A percentile compares a stretch with the other conserved stretches of the same genome.
phyloP scores from a whole-genome alignment of 2,329 filamentous ascomycete species.

The Aspergillus fumigatiaffinis region DNA sequence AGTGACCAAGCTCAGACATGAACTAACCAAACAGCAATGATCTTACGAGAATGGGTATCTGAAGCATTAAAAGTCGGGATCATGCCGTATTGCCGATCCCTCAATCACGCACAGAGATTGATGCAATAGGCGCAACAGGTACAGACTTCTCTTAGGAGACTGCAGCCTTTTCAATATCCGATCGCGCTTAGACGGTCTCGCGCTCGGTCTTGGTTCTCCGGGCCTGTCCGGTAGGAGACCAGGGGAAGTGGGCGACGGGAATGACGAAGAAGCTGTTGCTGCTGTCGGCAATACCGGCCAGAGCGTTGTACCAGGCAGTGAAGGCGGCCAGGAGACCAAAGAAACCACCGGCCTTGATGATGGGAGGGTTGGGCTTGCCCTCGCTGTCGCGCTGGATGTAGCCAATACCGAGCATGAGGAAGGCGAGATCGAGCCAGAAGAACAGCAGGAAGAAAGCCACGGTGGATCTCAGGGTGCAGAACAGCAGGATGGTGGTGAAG shows the following conservation, averaged over 20 bases:
- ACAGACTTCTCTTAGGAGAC: background rate
- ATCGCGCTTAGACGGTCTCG: conserved; percentile 29
- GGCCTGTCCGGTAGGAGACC: conserved; percentile 74
- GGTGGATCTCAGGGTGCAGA: conserved; percentile 73
- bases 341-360: conserved; percentile 69
- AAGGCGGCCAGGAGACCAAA: conserved; percentile 81
- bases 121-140: background rate
- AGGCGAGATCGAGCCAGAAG: conserved; percentile 71
- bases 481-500: conserved; percentile 70
- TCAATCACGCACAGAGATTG: background rate
- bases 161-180: background rate
- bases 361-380: conserved; percentile 39
- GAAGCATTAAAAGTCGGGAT: conserved; percentile 22
- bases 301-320: conserved; percentile 80
- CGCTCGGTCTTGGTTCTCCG: conserved; percentile 53
- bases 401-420: conserved; percentile 66
- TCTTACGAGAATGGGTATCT: conserved; percentile 32
- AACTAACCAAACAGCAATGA: conserved; percentile 11
- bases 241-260: conserved; percentile 90
- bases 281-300: conserved; percentile 72
- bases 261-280: conserved; percentile 82
- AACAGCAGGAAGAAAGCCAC: conserved; percentile 75
- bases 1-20: background rate
- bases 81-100: background rate
- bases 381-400: conserved; percentile 54